Evolutionary conservation across 176 grass and related monocot genomes (phyloP).

Genomic region (Zea mays): DNA sequence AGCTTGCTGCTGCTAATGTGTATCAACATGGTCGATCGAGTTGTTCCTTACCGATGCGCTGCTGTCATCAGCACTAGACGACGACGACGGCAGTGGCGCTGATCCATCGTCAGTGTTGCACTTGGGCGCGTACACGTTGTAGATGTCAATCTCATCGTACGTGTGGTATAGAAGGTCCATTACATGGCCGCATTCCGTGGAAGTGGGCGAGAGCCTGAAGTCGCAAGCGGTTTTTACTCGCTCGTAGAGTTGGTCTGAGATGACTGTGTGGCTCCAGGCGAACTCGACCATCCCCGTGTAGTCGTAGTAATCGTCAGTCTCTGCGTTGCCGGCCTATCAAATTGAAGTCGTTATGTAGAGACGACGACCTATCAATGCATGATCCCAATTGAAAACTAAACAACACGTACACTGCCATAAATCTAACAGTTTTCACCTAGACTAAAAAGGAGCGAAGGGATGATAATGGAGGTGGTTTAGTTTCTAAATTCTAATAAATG

Average conservation of each 20-base stretch:
- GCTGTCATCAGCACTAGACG: conserved; percentile 2
- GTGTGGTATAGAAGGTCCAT: conserved; percentile 53
- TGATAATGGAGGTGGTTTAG: too few species aligned
- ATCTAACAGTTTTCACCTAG: too few species aligned
- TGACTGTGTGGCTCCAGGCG: conserved; percentile 79
- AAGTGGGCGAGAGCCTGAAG: conserved; percentile 54
- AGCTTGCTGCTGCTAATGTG: too few species aligned
- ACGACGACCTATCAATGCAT: too few species aligned
- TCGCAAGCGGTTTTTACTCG: conserved; percentile 57
- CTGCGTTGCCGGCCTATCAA: conserved; percentile 74
- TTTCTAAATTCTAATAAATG: too few species aligned
- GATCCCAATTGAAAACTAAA: too few species aligned
- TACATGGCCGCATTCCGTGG: conserved; percentile 45
- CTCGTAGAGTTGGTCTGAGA: conserved; percentile 76
- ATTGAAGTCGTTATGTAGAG: too few species aligned
- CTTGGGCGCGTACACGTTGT: conserved; percentile 85
- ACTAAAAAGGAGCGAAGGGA: too few species aligned
- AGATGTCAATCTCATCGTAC: conserved; percentile 71
- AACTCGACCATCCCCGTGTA: conserved; percentile 67
- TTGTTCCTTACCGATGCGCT: conserved; percentile 2
- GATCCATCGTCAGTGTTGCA: conserved; percentile 63
- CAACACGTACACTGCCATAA: too few species aligned
- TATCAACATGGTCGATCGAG: too few species aligned
- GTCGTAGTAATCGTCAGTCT: conserved; percentile 76
- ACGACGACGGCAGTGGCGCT: not conserved